Evolutionary conservation across 352 stramenopile genomes (phyloP).

Genomic region (Elongisporangium undulatum): DNA sequence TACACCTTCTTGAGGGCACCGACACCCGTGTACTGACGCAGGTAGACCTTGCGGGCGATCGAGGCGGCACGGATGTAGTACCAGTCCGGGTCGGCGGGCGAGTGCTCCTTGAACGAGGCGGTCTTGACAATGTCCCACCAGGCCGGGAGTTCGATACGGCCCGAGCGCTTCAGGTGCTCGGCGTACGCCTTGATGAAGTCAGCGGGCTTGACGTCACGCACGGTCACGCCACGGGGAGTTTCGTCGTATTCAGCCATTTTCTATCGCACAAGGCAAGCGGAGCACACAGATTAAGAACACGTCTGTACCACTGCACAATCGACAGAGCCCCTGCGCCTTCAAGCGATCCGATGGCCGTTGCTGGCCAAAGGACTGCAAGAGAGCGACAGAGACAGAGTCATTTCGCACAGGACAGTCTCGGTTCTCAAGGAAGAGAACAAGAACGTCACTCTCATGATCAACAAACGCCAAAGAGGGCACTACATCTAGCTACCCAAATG

Average conservation of each 20-base stretch:
- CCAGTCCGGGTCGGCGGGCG: conserved; percentile 97
- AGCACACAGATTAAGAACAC: conserved; percentile 82
- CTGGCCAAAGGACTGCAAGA: neutral
- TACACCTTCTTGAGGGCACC: conserved; percentile 98
- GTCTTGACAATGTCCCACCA: conserved; percentile 99
- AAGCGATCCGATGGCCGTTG: neutral
- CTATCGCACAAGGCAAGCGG: conserved; percentile 15
- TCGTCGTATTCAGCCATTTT: conserved; percentile 87
- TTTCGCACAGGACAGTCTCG: conserved; percentile 87
- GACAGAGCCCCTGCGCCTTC: conserved; percentile 16
- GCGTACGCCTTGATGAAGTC: conserved; percentile 99
- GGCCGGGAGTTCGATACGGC: conserved; percentile 97
- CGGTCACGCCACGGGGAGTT: conserved; percentile 90
- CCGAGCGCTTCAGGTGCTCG: conserved; percentile 98
- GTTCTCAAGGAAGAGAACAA: conserved; percentile 80
- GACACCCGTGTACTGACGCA: conserved; percentile 95
- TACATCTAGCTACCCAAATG: conserved; percentile 32
- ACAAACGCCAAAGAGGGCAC: conserved; percentile 16
- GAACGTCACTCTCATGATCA: conserved; percentile 46
- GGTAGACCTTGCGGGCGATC: conserved; percentile 98
- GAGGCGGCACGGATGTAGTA: conserved; percentile 98
- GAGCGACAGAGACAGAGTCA: conserved; percentile 18
- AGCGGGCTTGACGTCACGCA: conserved; percentile 95
- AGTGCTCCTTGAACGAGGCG: conserved; percentile 97
- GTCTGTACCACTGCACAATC: conserved; percentile 86